Evolutionary conservation across 495 filamentous ascomycete species (phyloP), one percentile per base, ranked within the genome.

Genomic region (Aspergillus heteromorphus): DNA sequence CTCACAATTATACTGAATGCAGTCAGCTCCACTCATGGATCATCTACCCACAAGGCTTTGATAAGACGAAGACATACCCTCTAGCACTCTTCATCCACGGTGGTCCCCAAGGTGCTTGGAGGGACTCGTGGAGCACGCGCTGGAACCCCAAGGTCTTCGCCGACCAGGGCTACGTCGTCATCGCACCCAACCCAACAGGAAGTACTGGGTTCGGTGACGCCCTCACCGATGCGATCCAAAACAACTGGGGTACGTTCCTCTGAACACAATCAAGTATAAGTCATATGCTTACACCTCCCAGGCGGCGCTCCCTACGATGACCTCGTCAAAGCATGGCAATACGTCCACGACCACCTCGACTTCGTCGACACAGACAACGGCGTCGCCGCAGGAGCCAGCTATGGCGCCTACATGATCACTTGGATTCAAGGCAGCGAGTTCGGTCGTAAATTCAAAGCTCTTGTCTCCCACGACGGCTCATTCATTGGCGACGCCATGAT

Each of bases 101-200:
- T 49, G 79, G 79, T 13, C 79, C 79, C 14, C 78, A 81, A 60
- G 66, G 73, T 27, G 66, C 72, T 13, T 79, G 74, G 71, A 59
- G 51, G 14, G 71, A 81, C 59, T 70, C 64, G 17, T 83, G 79
- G 79, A 73, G 67, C 51, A 74, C 63, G 6, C 64, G 76, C 1
- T 82, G 76, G 75, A 82, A 81, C 56, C 67, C 64, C 27, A 77
- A 76, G 51, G 71, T 77, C 45, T 81, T 74, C 53, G 79, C 79
- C 14, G 79, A 83, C 49, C 78, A 83, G 62, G 79, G 79, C 40
- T 83, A 82, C 55, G 72, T 83, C 40, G 79, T 82, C 19, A 65
- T 82, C 45, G 71, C 72, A 1, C 78, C 79, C 0, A 83, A 83
- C 55, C 74, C 74, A 0, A 80, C 79, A 9, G 79, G 78, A 27